Evolutionary conservation across 164 flowering plant genomes (phyloP), one percentile per base, ranked within the genome.

Genomic region (Magnolia kwangsiensis): DNA sequence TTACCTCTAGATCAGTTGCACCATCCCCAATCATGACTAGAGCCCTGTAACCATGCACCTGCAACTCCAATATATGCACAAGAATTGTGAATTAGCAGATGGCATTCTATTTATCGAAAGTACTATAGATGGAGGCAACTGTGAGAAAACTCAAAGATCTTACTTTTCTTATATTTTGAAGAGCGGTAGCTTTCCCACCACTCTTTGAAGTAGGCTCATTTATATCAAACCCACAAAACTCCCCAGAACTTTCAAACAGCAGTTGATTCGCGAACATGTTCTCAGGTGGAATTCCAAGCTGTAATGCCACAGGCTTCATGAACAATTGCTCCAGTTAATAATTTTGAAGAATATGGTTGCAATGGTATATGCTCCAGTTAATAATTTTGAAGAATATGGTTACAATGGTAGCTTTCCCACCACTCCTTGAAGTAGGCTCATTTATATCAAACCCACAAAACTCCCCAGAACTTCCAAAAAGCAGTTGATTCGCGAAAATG

Each of bases 21-120:
- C 98, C 98, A 85, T 96, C 99, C n/a, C 98, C 99, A 82, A 94
- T 89, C 99, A 96, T 96, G 82, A 86, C 91, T 78, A 96, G 67
- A 63, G 83, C 49, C 83, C 88, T 89, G 92, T 91, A 93, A 51
- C 87, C 88, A 79, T 81, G 88, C 76, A 80, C 89, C 99, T 96
- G 88, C 55, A 84, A 78, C 75, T 51, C 8, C 65, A 76, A 23
- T 51, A 74, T 75, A 55, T 82, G 80, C 65, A 45, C 71, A 55
- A 51, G 18, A 16, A 11, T 49, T 58, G 75, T 21, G 50, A 58
- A 49, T 8, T 10, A 0, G 51, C 19, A 18, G 63, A 70, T 67
- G 59, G 18, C 50, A 31, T 16, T 67, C 50, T 67, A 27, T 24
- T 29, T 67, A 67, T 13, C 50, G 29, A 31, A 16, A 31, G 50